phyloP scores from a whole-genome alignment of 768 basidiomycete species.

The Suillus placidus region DNA sequence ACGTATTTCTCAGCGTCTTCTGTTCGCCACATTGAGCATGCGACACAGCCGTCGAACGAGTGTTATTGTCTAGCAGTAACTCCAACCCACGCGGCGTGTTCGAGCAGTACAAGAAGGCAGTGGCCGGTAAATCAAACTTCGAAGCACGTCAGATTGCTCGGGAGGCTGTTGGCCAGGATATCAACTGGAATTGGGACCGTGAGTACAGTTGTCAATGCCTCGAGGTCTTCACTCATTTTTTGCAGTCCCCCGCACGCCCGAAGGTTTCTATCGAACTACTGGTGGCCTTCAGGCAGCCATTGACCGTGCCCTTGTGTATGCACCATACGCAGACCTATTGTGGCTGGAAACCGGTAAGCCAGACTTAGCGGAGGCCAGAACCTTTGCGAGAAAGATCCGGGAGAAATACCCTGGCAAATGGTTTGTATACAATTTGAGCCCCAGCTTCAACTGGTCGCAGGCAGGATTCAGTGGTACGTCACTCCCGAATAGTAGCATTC shows the following conservation, averaged over 20 bases:
- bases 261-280: slow-evolving; percentile 89
- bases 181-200: slow-evolving; percentile 94
- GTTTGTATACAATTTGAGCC: slow-evolving; percentile 93
- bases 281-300: slow-evolving; percentile 83
- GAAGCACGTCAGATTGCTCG: slow-evolving; percentile 75
- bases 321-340: slow-evolving; percentile 85
- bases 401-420: slow-evolving; percentile 69
- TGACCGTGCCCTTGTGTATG: slow-evolving; percentile 76
- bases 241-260: slow-evolving; percentile 81
- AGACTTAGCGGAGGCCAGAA: slow-evolving; percentile 75
- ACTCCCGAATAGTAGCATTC: neutral
- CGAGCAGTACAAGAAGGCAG: slow-evolving; percentile 59
- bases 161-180: slow-evolving; percentile 60
- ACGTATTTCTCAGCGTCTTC: slow-evolving; percentile 21
- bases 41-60: slow-evolving; percentile 26
- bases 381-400: slow-evolving; percentile 76
- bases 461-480: slow-evolving; percentile 72
- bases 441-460: slow-evolving; percentile 91
- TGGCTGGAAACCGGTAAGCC: slow-evolving; percentile 96
- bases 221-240: slow-evolving; percentile 5
- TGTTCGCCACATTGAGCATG: neutral
- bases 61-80: slow-evolving; percentile 21
- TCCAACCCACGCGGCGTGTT: slow-evolving; percentile 46
- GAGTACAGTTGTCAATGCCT: slow-evolving; percentile 30
- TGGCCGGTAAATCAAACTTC: slow-evolving; percentile 66